Conservation (phyloP, 768 basidiomycete species). For the Ramaria sp. region DNA sequence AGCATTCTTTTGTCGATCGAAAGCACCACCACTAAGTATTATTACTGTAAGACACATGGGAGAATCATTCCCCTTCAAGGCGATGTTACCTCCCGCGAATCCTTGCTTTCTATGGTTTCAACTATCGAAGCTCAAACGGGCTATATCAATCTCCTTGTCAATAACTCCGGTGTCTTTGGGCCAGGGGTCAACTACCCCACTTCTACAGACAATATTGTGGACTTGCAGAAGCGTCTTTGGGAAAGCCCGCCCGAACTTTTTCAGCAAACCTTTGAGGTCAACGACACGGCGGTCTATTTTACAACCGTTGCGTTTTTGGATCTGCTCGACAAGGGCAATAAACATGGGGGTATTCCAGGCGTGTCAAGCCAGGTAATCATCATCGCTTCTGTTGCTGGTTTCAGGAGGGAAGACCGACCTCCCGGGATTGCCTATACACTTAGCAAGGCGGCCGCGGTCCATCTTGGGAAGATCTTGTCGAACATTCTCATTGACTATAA, state of each 20-base stretch:
- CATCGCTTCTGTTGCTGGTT: slow-evolving; percentile 58
- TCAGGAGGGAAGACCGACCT: slow-evolving; percentile 39
- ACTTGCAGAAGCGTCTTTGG: slow-evolving; percentile 58
- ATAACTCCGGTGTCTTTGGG: slow-evolving; percentile 5
- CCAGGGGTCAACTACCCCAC: slow-evolving; percentile 10
- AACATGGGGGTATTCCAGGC: slow-evolving; percentile 15
- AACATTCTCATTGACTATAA: slow-evolving; percentile 49
- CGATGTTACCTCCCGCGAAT: slow-evolving; percentile 6
- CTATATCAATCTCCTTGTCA: slow-evolving; percentile 11
- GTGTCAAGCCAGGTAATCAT: slow-evolving; percentile 58
- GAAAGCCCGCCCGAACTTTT: slow-evolving; percentile 46
- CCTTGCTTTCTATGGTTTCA: neutral
- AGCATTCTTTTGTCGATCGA: neutral
- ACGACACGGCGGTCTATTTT: slow-evolving; percentile 65
- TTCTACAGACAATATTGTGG: slow-evolving; percentile 34
- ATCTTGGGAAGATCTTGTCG: slow-evolving; percentile 66
- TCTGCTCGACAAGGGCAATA: slow-evolving; percentile 63
- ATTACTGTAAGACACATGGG: neutral
- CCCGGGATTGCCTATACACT: slow-evolving; percentile 61
- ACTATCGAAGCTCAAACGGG: slow-evolving; percentile 4
- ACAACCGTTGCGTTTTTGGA: slow-evolving; percentile 76
- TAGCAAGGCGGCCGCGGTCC: slow-evolving; percentile 66
- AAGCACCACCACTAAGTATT: neutral
- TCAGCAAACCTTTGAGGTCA: slow-evolving; percentile 54
- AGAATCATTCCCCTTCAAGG: slow-evolving; percentile 8